phyloP scores from a whole-genome alignment of 768 basidiomycete species.

The Auricularia heimuer region DNA sequence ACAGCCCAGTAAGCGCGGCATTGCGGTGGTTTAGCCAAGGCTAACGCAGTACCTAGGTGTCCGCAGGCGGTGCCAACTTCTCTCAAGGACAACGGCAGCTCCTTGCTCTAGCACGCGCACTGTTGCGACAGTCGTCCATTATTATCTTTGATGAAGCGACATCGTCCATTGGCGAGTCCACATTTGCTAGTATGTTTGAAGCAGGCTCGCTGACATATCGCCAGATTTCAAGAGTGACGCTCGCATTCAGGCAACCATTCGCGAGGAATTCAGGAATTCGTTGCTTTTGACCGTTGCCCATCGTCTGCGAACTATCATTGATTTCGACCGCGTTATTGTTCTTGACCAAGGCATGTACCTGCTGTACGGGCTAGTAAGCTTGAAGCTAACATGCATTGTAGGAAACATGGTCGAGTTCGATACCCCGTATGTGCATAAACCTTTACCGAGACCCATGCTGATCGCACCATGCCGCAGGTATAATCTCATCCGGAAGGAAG shows the following conservation, averaged over 20 bases:
- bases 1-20: conserved; percentile 9
- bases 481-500: conserved; percentile 6
- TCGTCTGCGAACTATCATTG: conserved; percentile 13
- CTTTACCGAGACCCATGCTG: not conserved
- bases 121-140: conserved; percentile 15
- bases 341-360: conserved; percentile 2
- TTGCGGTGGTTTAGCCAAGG: no score
- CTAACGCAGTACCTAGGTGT: conserved; percentile 26
- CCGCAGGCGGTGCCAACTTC: conserved; percentile 32
- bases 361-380: no score
- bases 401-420: conserved; percentile 19
- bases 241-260: conserved; percentile 30
- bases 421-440: not conserved
- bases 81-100: conserved; percentile 34
- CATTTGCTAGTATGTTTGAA: not conserved
- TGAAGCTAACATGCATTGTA: conserved; percentile 19
- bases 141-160: conserved; percentile 19
- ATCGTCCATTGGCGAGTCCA: not conserved
- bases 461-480: conserved; percentile 26
- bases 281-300: conserved; percentile 20
- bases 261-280: conserved; percentile 26
- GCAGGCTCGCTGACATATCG: not conserved
- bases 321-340: conserved; percentile 25
- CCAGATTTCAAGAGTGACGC: conserved; percentile 13
- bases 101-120: conserved; percentile 17